Evolutionary conservation across 1,284 basidiomycete genomes (phyloP), one percentile per base, ranked within the genome.

Genomic region (Cutaneotrichosporon arboriforme): DNA sequence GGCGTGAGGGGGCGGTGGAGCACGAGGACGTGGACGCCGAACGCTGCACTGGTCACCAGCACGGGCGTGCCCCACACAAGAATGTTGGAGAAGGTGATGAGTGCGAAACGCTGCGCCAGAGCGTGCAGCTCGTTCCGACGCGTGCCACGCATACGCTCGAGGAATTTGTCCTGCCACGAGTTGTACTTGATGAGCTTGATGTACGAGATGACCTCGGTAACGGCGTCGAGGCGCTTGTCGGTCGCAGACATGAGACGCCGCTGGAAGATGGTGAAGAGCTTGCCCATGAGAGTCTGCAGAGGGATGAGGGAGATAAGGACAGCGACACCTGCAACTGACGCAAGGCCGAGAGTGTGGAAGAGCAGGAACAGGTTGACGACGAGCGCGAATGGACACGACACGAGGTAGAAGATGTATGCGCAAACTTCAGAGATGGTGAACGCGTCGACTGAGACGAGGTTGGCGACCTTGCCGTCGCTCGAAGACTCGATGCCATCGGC

Each of bases 371-470:
- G 65, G 47, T 78, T 76, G 55, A 81, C 60, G 40, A 75, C 60
- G 45, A 81, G 72, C 2, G 72, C 70, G 22, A 79, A 55, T 1
- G 79, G 78, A 51, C 75, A 67, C 4, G 67, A 70, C 23, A 66
- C 57, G 18, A 71, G 49, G 57, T 69, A 73, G 55, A 66, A 70
- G 34, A 63, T 57, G 61, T 77, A 77, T 0, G 70, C 75, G 63
- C 65, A 70, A 34, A 70, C 65, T 52, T 74, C 66, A 14, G 64
- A 65, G 42, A 71, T 65, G 12, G 73, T 70, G 64, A 78, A 80
- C 2, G 79, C 78, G 64, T 81, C 81, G 35, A 79, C 77, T 2
- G 77, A 76, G 40, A 81, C 78, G 34, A 81, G 67, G 59, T 81
- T 81, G 49, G 77, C 72, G 44, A 82, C 77, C 62, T 79, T 78